Base-by-base conservation (phyloP, 345 rosid species). In the Eucalyptus curtisii region DNA sequence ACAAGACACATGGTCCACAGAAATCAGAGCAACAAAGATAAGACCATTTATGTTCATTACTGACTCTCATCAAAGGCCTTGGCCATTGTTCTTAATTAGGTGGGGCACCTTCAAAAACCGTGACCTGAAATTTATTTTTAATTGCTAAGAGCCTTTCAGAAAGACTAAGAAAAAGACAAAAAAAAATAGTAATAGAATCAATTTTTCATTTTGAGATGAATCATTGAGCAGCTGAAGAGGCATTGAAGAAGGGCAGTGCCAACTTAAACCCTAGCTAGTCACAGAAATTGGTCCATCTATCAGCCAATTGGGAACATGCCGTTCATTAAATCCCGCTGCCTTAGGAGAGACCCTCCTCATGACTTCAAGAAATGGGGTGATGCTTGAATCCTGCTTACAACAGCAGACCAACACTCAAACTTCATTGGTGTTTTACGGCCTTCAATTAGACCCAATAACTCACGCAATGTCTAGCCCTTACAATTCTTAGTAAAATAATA, bases 391-490 rank as follows among this genome's bases (percentile, higher is more conserved):
- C 37, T 6, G 4, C 27, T 66, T n/a, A 4, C 37, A 66, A n/a
- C 11, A 64, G 5, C 8, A 15, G 37, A 16, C 1, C 2, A 66
- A 20, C 9, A 37, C 40, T 8, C 79, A 66, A 66, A 15, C 11
- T 4, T 22, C 10, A 0, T 15, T 7, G 5, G 79, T 31, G 9
- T 31, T 66, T n/a, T 8, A 4, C 2, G 1, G 6, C 40, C 1
- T 33, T 31, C 20, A 15, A 12, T 66, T n/a, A 66, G 10, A n/a
- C 22, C 5, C 11, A 7, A 31, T 15, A n/a, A 31, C 11, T 66
- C 40, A 66, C 0, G 2, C 3, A 31, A 31, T 15, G 19, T 31
- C n/a, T 64, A 64, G 19, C 3, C 9, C 22, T 31, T 10, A 8
- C 12, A 68, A 68, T 15, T 68, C 24, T 9, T 68, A 31, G 8